Conservation (phyloP, 805 yeast genomes). For the Wickerhamiella australiensis region DNA sequence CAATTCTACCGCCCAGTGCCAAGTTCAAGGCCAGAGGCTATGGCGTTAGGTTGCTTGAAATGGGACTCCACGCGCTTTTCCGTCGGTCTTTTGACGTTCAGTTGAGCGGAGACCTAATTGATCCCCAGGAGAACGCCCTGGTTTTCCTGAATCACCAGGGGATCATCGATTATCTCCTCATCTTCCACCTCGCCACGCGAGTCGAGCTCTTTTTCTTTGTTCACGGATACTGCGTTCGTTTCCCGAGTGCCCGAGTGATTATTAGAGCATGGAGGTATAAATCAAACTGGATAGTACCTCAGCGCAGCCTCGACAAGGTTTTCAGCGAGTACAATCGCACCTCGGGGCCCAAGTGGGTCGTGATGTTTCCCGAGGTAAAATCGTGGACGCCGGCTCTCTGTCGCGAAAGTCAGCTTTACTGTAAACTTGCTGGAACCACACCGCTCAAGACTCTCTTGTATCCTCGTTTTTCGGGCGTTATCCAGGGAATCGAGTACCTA, state of each 20-base stretch:
- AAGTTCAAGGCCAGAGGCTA: neutral
- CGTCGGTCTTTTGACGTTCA: conserved; percentile 7
- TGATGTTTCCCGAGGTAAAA: conserved; percentile 77
- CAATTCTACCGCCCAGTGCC: neutral
- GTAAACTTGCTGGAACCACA: conserved; percentile 50
- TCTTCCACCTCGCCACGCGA: conserved; percentile 30
- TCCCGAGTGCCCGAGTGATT: conserved; percentile 17
- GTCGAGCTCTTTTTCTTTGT: conserved; percentile 30
- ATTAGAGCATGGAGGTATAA: conserved; percentile 16
- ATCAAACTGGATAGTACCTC: conserved; percentile 25
- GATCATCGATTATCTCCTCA: conserved; percentile 48
- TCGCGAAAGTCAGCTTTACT: conserved; percentile 41
- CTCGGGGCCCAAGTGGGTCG: conserved; percentile 36
- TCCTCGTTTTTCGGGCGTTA: conserved; percentile 47
- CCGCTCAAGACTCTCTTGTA: conserved; percentile 49
- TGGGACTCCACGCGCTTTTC: neutral
- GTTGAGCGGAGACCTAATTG: conserved; percentile 15
- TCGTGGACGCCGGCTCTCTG: conserved; percentile 22
- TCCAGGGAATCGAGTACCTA: conserved; percentile 22
- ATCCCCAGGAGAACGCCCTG: conserved; percentile 26
- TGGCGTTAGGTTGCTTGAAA: conserved; percentile 4
- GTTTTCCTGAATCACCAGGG: conserved; percentile 52
- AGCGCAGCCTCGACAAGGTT: conserved; percentile 11
- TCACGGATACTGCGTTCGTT: conserved; percentile 23
- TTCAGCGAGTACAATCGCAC: conserved; percentile 17